These are phyloP conservation scores for Pyrrhoderma noxium DNA, from an alignment of 1,284 basidiomycete species.

Conservation along the genomic window DNA sequence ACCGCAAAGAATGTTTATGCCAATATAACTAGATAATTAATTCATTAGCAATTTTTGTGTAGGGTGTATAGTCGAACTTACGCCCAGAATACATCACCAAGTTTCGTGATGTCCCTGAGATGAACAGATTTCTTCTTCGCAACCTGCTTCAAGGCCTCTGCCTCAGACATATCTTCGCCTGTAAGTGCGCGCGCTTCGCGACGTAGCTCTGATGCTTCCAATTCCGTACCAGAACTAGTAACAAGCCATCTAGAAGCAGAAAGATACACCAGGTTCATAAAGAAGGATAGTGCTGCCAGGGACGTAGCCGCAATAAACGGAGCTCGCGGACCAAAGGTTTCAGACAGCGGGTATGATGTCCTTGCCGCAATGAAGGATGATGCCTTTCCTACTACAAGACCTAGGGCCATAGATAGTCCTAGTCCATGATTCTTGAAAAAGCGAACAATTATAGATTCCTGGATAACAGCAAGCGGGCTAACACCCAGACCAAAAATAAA, in stretches of 20 bases:
- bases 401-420: slow-evolving; percentile 70
- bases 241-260: slow-evolving; percentile 56
- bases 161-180: slow-evolving; percentile 44
- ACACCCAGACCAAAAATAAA: slow-evolving; percentile 76
- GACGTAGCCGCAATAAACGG: slow-evolving; percentile 68
- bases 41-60: background rate
- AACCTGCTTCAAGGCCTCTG: slow-evolving; percentile 56
- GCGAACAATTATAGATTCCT: slow-evolving; percentile 74
- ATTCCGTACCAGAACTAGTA: slow-evolving; percentile 48
- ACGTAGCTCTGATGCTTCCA: slow-evolving; percentile 54
- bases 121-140: slow-evolving; percentile 57
- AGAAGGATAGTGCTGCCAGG: slow-evolving; percentile 57
- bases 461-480: slow-evolving; percentile 68
- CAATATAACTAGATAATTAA: slow-evolving; percentile 47
- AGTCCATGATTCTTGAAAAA: slow-evolving; percentile 75
- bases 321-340: slow-evolving; percentile 57
- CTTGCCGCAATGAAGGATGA: slow-evolving; percentile 70
- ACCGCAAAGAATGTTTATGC: slow-evolving; percentile 67
- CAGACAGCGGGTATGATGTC: slow-evolving; percentile 68
- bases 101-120: slow-evolving; percentile 49
- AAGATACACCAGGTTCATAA: slow-evolving; percentile 63
- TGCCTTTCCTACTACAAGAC: slow-evolving; percentile 70
- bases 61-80: slow-evolving; percentile 29
- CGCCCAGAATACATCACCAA: slow-evolving; percentile 79
- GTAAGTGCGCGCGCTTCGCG: slow-evolving; percentile 40